Evolutionary conservation across 208 protist genomes (phyloP).

Genomic region (Acanthamoeba healyi): DNA sequence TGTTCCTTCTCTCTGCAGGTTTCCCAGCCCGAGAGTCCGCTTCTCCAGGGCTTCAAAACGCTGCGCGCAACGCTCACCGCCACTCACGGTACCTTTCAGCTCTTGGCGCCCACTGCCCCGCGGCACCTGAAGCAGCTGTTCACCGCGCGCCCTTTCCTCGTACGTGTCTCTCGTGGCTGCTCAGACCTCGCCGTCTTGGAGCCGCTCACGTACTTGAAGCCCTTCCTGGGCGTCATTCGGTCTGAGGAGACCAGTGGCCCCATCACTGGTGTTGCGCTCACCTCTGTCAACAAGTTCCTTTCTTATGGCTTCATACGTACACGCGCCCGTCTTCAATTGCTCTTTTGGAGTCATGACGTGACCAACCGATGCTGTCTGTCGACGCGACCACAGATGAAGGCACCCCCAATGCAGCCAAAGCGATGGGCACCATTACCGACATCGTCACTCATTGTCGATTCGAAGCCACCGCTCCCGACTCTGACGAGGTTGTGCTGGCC

Average conservation of each 20-base stretch:
- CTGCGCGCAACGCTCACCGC: background rate
- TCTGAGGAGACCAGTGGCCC: slow-evolving; percentile 83
- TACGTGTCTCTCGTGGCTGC: background rate
- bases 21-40: slow-evolving; percentile 33
- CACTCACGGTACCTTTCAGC: slow-evolving; percentile 11
- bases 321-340: background rate
- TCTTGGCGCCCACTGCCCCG: background rate
- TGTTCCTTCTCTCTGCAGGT: background rate
- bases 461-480: slow-evolving; percentile 81
- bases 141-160: background rate
- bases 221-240: slow-evolving; percentile 83
- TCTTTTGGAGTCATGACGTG: no score
- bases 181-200: slow-evolving; percentile 79
- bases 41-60: slow-evolving; percentile 62
- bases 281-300: slow-evolving; percentile 83
- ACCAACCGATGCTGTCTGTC: slow-evolving; percentile 14
- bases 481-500: slow-evolving; percentile 83
- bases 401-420: slow-evolving; percentile 72
- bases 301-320: slow-evolving; percentile 69
- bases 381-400: slow-evolving; percentile 34
- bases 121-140: background rate
- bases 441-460: slow-evolving; percentile 81
- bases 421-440: slow-evolving; percentile 77
- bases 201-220: slow-evolving; percentile 80
- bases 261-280: slow-evolving; percentile 84